Conservation (phyloP, 2,329 filamentous ascomycete genomes). For the Phialophora tarda region DNA sequence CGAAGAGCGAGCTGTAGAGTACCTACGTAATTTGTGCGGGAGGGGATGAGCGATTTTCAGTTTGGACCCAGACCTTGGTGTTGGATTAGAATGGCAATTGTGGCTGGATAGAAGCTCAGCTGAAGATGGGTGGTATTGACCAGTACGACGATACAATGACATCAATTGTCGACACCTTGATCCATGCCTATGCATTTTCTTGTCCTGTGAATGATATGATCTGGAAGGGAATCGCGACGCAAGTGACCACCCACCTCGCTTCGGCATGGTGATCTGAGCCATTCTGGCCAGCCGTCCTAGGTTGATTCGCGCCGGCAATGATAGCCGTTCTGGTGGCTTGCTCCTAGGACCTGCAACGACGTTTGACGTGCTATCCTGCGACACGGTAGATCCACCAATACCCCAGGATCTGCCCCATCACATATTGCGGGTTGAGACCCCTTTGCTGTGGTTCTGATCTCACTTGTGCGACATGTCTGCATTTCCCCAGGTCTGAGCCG, state of each 20-base stretch:
- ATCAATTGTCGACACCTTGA: conserved; percentile 3
- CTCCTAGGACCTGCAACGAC: neutral
- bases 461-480: neutral
- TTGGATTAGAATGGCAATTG: neutral
- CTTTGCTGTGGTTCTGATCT: neutral
- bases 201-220: neutral
- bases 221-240: neutral
- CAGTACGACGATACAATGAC: conserved; percentile 3
- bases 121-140: neutral
- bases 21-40: neutral
- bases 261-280: neutral
- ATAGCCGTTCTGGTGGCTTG: neutral
- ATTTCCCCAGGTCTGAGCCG: neutral
- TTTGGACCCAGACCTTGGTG: conserved; percentile 1
- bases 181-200: neutral
- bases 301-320: neutral
- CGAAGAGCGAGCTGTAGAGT: conserved; percentile 13
- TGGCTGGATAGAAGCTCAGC: neutral
- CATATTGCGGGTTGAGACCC: neutral
- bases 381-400: neutral
- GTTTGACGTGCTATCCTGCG: too few relatives aligned
- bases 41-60: neutral
- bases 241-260: neutral
- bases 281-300: neutral
- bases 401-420: neutral